Percentiles rank a stretch among this genome's conserved stretches.
Evolutionary conservation across 2,329 filamentous ascomycete genomes (phyloP).

Genomic region (Orbilia oligospora): DNA sequence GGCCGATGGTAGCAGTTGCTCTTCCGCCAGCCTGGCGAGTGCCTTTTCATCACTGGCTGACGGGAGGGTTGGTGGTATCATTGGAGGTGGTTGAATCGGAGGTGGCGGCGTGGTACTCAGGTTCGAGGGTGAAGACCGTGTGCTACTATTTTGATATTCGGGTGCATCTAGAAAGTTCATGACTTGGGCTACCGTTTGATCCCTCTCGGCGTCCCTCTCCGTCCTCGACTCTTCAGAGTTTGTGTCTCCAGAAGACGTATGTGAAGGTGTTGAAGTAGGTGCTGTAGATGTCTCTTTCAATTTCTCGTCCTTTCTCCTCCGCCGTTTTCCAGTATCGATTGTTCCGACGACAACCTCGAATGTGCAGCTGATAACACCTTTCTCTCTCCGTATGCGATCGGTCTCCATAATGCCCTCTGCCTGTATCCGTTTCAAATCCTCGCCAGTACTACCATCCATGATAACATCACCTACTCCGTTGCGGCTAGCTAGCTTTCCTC

Average conservation of each 20-base stretch:
- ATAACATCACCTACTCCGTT: constrained; percentile 62
- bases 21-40: constrained; percentile 61
- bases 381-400: constrained; percentile 85
- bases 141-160: constrained; percentile 72
- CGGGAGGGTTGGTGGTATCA: constrained; percentile 59
- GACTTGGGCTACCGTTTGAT: constrained; percentile 75
- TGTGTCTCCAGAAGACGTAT: constrained; percentile 75
- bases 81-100: constrained; percentile 54
- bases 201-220: constrained; percentile 85
- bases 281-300: constrained; percentile 66
- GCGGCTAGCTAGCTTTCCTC: constrained; percentile 77
- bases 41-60: constrained; percentile 63
- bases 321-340: constrained; percentile 77
- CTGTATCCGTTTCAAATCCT: constrained; percentile 67
- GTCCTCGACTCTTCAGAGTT: constrained; percentile 75
- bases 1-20: constrained; percentile 61
- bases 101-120: constrained; percentile 65
- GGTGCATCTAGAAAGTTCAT: constrained; percentile 69
- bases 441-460: constrained; percentile 60
- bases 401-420: constrained; percentile 82
- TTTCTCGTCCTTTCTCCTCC: constrained; percentile 67
- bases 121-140: constrained; percentile 68
- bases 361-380: constrained; percentile 87
- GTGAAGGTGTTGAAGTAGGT: constrained; percentile 68
- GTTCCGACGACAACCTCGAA: constrained; percentile 93